Percentiles rank a stretch among this genome's conserved stretches.
Evolutionary conservation across 345 rosid genomes (phyloP).

Genomic region (Linum tenue): DNA sequence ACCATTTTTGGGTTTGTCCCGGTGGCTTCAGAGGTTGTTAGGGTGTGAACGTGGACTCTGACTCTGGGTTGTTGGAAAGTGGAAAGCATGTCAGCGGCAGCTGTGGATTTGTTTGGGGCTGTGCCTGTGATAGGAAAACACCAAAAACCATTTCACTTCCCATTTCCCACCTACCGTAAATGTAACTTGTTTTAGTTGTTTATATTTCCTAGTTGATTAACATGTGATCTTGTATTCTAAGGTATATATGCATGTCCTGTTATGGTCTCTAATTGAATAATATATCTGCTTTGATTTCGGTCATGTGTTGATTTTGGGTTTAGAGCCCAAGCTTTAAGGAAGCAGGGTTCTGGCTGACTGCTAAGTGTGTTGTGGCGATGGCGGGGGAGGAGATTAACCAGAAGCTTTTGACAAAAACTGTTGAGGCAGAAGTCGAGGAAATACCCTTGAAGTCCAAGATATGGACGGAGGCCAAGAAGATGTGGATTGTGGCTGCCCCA

Average conservation of each 20-base stretch:
- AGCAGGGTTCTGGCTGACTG: not conserved
- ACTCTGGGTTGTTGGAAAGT: not conserved
- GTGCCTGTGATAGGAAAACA: not conserved
- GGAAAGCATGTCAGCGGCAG: not conserved
- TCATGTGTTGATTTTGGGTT: too few relatives aligned
- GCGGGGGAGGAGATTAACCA: constrained; percentile 4
- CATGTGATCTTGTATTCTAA: too few relatives aligned
- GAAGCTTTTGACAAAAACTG: constrained; percentile 5
- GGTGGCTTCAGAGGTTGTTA: not conserved
- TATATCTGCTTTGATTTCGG: too few relatives aligned
- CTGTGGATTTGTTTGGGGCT: not conserved
- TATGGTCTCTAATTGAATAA: too few relatives aligned
- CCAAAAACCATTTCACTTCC: too few relatives aligned
- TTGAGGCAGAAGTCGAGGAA: constrained; percentile 8
- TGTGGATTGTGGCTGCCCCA: constrained; percentile 4
- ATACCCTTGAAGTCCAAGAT: constrained; percentile 28
- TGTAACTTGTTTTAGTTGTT: too few relatives aligned
- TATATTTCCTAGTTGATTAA: too few relatives aligned
- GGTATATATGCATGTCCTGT: too few relatives aligned
- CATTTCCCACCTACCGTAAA: too few relatives aligned
- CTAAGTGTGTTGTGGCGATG: not conserved
- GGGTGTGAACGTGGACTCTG: not conserved
- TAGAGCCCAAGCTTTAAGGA: too few relatives aligned
- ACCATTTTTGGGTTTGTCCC: not conserved
- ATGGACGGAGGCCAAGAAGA: constrained; percentile 2